Evolutionary conservation across 306 rosid genomes (phyloP), one percentile per base, ranked within the genome.

Genomic region (Quercus wislizeni): DNA sequence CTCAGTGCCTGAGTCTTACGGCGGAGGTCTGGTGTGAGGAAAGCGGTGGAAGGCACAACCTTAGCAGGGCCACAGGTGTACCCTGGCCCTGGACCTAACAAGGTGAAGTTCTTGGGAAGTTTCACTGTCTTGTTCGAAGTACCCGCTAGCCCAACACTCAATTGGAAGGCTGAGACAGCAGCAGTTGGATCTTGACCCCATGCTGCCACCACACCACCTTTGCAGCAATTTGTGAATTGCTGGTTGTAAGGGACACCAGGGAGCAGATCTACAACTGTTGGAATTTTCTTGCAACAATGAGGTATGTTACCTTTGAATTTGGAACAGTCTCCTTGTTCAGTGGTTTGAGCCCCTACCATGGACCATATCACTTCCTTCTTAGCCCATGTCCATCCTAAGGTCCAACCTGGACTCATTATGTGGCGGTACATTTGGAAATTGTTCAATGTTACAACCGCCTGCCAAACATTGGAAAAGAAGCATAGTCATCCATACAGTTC

Each of bases 201-300:
- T 51, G 99, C 92, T 12, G 91, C 76, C 31, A 95, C 82, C 31
- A 95, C 99, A 27, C 98, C 98, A 78, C 99, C 97, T 82, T 92
- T 92, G 81, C 99, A 95, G 43, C 99, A 95, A 79, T 95, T 92
- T 55, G 89, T 1, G 84, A 85, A 92, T 69, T 95, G 99, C 71
- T 92, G 98, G 58, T 95, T 95, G 93, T 95, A 92, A 80, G 99
- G 97, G 8, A 90, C 98, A 49, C 98, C 97, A 20, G 99, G 99
- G 28, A 92, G 87, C 78, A 95, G 84, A 89, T 95, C 99, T 51
- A 95, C 97, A 30, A 95, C 83, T 61, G 91, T 90, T 1, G 99
- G 99, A 74, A 6, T 85, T 82, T 74, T 92, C 92, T 92, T 91
- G 88, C 99, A 95, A 68, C 98, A 91, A 43, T 95, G 99, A 71